Base-by-base conservation (phyloP, 164 flowering plant species). In the Berberis vulgaris region DNA sequence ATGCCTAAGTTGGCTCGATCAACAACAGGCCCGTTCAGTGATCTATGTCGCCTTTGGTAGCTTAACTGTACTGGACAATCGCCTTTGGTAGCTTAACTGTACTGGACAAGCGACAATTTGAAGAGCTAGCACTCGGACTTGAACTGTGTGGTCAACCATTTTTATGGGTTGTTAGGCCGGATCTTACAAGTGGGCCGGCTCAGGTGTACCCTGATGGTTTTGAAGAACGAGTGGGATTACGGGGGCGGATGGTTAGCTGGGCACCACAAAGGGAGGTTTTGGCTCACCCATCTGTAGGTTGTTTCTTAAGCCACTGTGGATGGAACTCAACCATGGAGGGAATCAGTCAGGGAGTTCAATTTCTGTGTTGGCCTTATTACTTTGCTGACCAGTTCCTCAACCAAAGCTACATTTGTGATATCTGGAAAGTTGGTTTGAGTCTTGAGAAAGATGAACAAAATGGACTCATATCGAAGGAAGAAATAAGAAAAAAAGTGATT, bases 311-410 rank as follows among this genome's bases (percentile, higher is more conserved):
- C 26, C 67, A 63, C 42, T 72, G 67, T 45, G 64, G 71, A 1
- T 72, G 71, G 70, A 72, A 67, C 61, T 72, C 66, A 40, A 66
- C 39, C 7, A 44, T 71, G 59, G 67, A 62, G 2, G 69, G 55
- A 11, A 1, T 63, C 42, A 44, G 55, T 49, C 62, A 7, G 46
- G 64, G 67, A 5, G 66, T 66, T 43, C 67, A 70, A 2, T 57
- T 71, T 9, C n/a, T 66, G 1, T 54, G 72, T 54, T 64, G 71
- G 72, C 72, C 75, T 42, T 61, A 68, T 42, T 61, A 68, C 66
- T 61, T 65, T 43, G 61, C 61, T 43, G 72, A 72, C 55, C 72
- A 65, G 49, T 55, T 72, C 68, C 42, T 60, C 2, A 60, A 68
- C 46, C 13, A 40, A 40, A 56, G 42, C 5, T 68, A 62, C 50